Conservation (phyloP, 2,329 filamentous ascomycete species). For the Aspergillus carbonarius region DNA sequence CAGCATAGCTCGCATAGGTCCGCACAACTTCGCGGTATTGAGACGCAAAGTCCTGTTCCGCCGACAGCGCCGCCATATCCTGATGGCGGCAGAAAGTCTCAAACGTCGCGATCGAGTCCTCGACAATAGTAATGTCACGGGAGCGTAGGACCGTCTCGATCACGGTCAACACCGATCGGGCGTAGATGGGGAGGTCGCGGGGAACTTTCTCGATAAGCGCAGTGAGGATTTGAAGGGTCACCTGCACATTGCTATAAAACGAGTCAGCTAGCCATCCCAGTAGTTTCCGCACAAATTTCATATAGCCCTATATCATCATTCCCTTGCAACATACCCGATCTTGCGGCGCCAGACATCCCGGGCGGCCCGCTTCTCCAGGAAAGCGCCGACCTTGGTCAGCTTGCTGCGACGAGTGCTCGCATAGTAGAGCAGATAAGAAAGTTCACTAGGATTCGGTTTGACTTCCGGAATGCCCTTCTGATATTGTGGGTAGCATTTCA, state of each 20-base stretch:
- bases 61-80: constrained; percentile 79
- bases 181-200: constrained; percentile 86
- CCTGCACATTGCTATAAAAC: constrained; percentile 74
- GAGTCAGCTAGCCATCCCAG: constrained; percentile 7
- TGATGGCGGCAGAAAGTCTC: constrained; percentile 86
- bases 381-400: constrained; percentile 91
- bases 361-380: constrained; percentile 90
- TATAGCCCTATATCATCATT: neutral
- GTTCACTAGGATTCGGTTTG: constrained; percentile 93
- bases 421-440: constrained; percentile 97
- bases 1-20: constrained; percentile 77
- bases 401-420: constrained; percentile 91
- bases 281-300: constrained; percentile 13
- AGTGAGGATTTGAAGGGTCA: constrained; percentile 88
- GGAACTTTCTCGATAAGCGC: constrained; percentile 91
- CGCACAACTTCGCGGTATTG: constrained; percentile 81
- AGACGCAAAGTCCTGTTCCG: constrained; percentile 76
- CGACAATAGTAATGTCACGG: constrained; percentile 86
- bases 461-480: constrained; percentile 90
- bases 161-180: constrained; percentile 78
- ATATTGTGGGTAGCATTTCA: constrained; percentile 94
- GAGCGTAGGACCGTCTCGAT: constrained; percentile 80
- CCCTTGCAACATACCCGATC: constrained; percentile 65
- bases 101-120: constrained; percentile 84
- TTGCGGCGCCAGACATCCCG: constrained; percentile 86